Base-by-base conservation (phyloP, 352 stramenopile species). In the Aphanomyces invadans region DNA sequence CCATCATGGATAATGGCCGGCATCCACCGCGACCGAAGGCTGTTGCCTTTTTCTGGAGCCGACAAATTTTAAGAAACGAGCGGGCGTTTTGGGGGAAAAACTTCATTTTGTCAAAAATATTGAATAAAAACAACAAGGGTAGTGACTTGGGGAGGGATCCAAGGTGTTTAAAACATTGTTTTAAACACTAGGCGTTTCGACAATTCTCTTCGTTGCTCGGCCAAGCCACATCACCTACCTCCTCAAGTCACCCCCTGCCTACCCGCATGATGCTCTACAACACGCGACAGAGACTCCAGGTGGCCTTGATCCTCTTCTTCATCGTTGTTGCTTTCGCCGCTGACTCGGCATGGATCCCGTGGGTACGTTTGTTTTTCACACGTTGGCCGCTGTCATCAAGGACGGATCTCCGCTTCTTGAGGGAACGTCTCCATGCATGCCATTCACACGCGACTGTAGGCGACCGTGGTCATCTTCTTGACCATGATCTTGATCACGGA, bases 261-360 rank as follows among this genome's bases (percentile, higher is more conserved):
- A n/a, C n/a, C 52, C 71, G 21, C 63, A 90, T 85, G 79, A 89
- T 80, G 81, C 86, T 91, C 71, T 86, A 75, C 59, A 86, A 79
- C 68, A 77, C 81, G 57, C 77, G 81, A 72, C 83, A 92, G 76
- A 83, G 81, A 73, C 73, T 90, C 54, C 81, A 89, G 78, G 73
- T 88, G 67, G 71, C 88, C n/a, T 48, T 92, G 49, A 90, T 92
- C 70, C 52, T 83, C 31, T 92, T 90, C 80, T 92, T 90, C 71
- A 85, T 76, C 69, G 89, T 92, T 59, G 70, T 92, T 49, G 79
- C 83, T n/a, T 89, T 92, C 44, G 81, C 83, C 28, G 80, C 80
- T 5, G 73, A 87, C 31, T 80, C 82, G 26, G 79, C 82, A 38
- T 92, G 83, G 83, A 92, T 92, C 76, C 81, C 77, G 0, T 92